phyloP scores from a whole-genome alignment of 495 filamentous ascomycete species.

The Aspergillus sclerotioniger region DNA sequence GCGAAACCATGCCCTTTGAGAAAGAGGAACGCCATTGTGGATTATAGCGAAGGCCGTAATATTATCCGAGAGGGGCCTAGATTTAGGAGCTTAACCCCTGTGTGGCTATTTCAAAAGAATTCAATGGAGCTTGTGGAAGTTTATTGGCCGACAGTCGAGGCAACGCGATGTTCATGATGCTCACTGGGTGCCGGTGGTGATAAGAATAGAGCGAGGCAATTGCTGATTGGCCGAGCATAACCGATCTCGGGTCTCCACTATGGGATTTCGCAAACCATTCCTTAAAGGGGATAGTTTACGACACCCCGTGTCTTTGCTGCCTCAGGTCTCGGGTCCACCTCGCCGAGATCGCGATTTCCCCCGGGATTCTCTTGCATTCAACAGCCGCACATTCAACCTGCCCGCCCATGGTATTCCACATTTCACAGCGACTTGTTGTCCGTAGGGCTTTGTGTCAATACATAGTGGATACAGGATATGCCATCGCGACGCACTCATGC shows the following conservation, averaged over 20 bases:
- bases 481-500: slow-evolving; percentile 18
- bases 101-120: too few relatives aligned
- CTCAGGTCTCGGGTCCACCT: not conserved
- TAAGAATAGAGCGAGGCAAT: not conserved
- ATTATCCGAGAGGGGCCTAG: not conserved
- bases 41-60: not conserved
- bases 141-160: not conserved
- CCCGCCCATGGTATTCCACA: not conserved
- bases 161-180: not conserved
- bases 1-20: slow-evolving; percentile 3
- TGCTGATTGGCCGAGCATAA: not conserved
- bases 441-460: not conserved
- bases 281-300: slow-evolving; percentile 3
- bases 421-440: too few relatives aligned
- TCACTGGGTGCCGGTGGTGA: too few relatives aligned
- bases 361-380: not conserved
- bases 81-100: too few relatives aligned
- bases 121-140: not conserved
- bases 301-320: not conserved
- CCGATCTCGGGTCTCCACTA: not conserved
- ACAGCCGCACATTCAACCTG: not conserved
- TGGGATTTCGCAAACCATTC: slow-evolving; percentile 8
- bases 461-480: slow-evolving; percentile 8
- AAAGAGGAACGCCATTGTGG: not conserved
- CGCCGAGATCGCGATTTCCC: not conserved